Evolutionary conservation across 2,329 filamentous ascomycete genomes (phyloP).

Genomic region (Verticillium longisporum): DNA sequence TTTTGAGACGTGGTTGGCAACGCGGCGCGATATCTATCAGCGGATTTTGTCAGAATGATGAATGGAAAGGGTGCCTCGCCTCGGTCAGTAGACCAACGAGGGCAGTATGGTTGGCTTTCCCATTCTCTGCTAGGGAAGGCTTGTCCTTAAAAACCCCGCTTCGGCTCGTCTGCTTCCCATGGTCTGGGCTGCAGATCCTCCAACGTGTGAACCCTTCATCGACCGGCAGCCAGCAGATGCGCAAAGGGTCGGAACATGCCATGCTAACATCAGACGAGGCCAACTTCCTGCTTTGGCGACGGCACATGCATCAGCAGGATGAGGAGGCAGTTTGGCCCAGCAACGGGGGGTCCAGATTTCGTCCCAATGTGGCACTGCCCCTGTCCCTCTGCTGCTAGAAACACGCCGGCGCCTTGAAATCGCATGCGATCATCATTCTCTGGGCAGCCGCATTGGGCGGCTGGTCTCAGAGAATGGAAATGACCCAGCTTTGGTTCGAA

Average conservation of each 20-base stretch:
- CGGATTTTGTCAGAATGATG: not conserved
- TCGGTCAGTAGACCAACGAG: no score
- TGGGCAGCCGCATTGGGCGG: not conserved
- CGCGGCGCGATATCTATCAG: not conserved
- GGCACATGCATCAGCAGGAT: not conserved
- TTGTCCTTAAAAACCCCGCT: not conserved
- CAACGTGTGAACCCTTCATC: not conserved
- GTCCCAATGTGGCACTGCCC: not conserved
- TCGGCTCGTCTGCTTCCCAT: not conserved
- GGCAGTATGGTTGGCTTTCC: not conserved
- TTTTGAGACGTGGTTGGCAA: no score
- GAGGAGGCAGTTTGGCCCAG: not conserved
- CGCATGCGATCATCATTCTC: conserved; percentile 2
- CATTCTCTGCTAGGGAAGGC: not conserved
- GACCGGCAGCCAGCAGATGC: not conserved
- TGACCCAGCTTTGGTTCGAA: not conserved
- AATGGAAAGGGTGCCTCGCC: not conserved
- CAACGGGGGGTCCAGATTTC: not conserved
- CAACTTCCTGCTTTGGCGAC: not conserved
- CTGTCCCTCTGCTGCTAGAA: not conserved
- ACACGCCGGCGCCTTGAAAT: not conserved
- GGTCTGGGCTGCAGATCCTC: not conserved
- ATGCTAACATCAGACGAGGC: not conserved
- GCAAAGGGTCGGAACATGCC: not conserved
- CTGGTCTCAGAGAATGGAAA: not conserved